phyloP scores from a whole-genome alignment of 768 basidiomycete genomes.

The Collybiopsis luxurians region DNA sequence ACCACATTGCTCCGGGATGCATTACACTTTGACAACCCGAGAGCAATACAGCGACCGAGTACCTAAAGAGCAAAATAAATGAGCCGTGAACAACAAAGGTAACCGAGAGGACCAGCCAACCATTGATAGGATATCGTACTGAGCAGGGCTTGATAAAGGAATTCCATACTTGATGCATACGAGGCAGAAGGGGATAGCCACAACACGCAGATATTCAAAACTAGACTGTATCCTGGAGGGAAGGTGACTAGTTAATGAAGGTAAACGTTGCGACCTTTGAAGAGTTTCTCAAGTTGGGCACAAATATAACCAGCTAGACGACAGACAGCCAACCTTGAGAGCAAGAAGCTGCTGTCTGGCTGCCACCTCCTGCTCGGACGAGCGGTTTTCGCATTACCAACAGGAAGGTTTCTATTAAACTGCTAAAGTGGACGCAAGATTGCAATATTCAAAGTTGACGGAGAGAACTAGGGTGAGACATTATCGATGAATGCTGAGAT shows the following conservation, averaged over 20 bases:
- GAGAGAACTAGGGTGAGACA: too few relatives aligned
- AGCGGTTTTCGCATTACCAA: conserved; percentile 72
- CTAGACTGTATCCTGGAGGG: conserved; percentile 83
- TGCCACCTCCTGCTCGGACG: conserved; percentile 71
- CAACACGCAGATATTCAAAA: conserved; percentile 79
- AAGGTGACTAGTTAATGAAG: conserved; percentile 82
- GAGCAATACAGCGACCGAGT: conserved; percentile 84
- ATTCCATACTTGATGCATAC: conserved; percentile 56
- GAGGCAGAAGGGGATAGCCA: conserved; percentile 83
- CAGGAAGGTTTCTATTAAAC: conserved; percentile 72
- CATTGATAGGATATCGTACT: conserved; percentile 89
- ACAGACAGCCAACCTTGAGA: conserved; percentile 57
- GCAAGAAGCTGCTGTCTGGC: conserved; percentile 86
- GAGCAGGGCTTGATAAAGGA: conserved; percentile 72
- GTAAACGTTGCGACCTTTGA: conserved; percentile 87
- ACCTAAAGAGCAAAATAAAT: conserved; percentile 58
- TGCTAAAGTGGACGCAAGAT: conserved; percentile 55
- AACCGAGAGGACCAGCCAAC: conserved; percentile 82
- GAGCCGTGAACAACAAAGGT: neutral
- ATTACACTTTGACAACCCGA: conserved; percentile 79
- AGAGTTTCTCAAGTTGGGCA: too few relatives aligned
- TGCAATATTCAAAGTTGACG: conserved; percentile 69
- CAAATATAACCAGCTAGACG: conserved; percentile 12
- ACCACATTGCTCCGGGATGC: conserved; percentile 94
- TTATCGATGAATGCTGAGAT: too few relatives aligned